Conservation (phyloP, 228 moss, liverwort and hornwort genomes). For the Sphagnum fallax region DNA sequence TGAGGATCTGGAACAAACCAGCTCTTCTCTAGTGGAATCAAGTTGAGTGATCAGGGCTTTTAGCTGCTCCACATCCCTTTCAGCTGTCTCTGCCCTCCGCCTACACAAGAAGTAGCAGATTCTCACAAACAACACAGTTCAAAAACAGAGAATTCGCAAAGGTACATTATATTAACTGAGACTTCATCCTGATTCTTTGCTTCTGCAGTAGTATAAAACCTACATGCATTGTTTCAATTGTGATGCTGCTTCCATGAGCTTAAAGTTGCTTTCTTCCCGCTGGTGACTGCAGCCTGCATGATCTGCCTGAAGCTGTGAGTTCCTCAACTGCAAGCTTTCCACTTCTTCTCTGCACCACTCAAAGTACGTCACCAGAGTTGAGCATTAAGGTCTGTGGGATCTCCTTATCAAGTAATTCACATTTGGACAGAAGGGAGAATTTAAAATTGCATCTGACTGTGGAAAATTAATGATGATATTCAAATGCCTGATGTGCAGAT, state of each 20-base stretch:
- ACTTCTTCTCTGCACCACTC: slow-evolving; percentile 43
- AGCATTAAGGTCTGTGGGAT: background rate
- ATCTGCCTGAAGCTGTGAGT: slow-evolving; percentile 46
- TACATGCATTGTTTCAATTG: slow-evolving; percentile 62
- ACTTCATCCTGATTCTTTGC: background rate
- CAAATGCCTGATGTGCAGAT: too few relatives aligned
- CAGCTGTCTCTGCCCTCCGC: slow-evolving; percentile 59
- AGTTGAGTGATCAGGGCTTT: slow-evolving; percentile 77
- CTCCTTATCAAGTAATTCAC: too few relatives aligned
- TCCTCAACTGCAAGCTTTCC: slow-evolving; percentile 51
- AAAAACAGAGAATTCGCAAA: background rate
- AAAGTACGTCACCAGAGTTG: background rate
- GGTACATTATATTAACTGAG: background rate
- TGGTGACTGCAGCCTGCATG: slow-evolving; percentile 40
- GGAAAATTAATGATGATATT: too few relatives aligned
- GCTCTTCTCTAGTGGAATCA: slow-evolving; percentile 70
- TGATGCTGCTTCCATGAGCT: slow-evolving; percentile 28
- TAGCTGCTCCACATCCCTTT: slow-evolving; percentile 73
- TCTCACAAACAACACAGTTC: background rate
- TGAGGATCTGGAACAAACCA: slow-evolving; percentile 25
- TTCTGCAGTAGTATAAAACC: background rate
- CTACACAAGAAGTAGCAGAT: slow-evolving; percentile 19
- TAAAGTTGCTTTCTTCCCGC: slow-evolving; percentile 40
- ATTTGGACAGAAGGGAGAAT: too few relatives aligned
- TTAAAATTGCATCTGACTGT: too few relatives aligned